Evolutionary conservation across 148 eudicot genomes (phyloP).

Genomic region (Pouteria glomerata): DNA sequence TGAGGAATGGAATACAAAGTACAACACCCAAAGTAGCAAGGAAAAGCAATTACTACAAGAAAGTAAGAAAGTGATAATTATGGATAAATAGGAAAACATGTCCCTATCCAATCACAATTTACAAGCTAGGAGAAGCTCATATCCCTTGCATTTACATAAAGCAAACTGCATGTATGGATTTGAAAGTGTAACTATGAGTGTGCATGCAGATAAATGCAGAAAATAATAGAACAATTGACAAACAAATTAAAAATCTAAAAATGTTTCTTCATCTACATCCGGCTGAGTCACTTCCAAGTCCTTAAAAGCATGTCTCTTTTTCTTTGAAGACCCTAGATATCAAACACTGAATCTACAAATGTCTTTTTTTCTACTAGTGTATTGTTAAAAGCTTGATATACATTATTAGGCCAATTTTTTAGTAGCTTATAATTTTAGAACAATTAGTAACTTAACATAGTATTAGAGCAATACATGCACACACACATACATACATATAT

Average conservation of each 20-base stretch:
- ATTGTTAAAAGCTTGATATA: too few relatives aligned
- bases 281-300: background rate
- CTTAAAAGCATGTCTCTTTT: background rate
- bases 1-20: background rate
- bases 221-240: background rate
- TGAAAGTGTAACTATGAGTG: background rate
- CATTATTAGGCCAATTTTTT: too few relatives aligned
- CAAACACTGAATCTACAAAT: background rate
- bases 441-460: too few relatives aligned
- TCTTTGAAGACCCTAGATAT: background rate
- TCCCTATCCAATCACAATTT: background rate
- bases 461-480: too few relatives aligned
- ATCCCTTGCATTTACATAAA: background rate
- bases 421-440: too few relatives aligned
- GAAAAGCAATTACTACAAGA: background rate
- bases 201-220: background rate
- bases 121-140: background rate
- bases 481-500: too few relatives aligned
- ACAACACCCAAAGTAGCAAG: background rate
- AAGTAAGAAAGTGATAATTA: background rate
- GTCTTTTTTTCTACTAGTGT: background rate
- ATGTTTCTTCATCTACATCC: background rate
- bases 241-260: background rate
- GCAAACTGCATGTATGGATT: conserved; percentile 2
- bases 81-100: background rate